Evolutionary conservation across 306 rosid species (phyloP).

Genomic region (Medicago ruthenica): DNA sequence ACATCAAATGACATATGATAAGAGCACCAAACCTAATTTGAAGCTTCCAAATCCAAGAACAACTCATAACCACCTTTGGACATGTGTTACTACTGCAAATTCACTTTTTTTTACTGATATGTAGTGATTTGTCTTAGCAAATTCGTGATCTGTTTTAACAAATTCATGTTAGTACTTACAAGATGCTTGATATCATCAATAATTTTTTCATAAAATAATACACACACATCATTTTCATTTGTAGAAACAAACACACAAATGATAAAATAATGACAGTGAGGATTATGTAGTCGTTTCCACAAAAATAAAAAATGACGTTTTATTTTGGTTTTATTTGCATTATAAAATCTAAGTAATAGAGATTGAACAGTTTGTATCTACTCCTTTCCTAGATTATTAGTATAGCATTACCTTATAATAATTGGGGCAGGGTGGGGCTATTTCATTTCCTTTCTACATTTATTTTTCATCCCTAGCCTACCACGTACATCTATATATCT

Average conservation of each 20-base stretch:
- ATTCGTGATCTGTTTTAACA: not conserved
- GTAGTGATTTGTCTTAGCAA: not conserved
- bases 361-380: not conserved
- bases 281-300: slow-evolving; percentile 1
- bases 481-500: not conserved
- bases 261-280: not conserved
- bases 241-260: not conserved
- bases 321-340: slow-evolving; percentile 4
- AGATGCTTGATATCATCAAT: not conserved
- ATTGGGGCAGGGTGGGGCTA: not conserved
- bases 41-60: too few species aligned
- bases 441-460: not conserved
- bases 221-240: not conserved
- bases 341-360: not conserved
- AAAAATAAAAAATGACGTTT: not conserved
- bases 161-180: not conserved
- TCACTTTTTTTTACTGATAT: not conserved
- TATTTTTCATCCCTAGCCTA: not conserved
- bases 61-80: too few species aligned
- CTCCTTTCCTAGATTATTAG: not conserved
- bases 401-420: not conserved
- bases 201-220: not conserved
- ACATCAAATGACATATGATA: too few species aligned
- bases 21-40: too few species aligned
- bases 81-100: not conserved